Percentiles rank a stretch among this genome's conserved stretches.
These are phyloP conservation scores for Naganishia albida DNA, from an alignment of 1,284 basidiomycete genomes.

Conservation along the genomic window DNA sequence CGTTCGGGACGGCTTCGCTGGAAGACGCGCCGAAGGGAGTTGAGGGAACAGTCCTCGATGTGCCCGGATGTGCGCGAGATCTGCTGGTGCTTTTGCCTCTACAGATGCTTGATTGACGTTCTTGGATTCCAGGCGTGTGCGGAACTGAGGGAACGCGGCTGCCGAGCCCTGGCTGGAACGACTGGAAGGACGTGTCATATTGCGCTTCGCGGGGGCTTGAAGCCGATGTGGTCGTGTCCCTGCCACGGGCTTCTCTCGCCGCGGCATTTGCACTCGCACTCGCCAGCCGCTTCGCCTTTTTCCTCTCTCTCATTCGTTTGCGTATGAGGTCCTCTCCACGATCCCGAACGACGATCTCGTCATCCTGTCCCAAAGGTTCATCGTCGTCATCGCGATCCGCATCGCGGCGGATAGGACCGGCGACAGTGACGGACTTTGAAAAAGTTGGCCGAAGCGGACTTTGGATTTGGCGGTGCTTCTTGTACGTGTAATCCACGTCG, in stretches of 20 bases:
- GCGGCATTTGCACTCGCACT: constrained; percentile 22
- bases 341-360: constrained; percentile 45
- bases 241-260: constrained; percentile 20
- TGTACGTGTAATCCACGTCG: constrained; percentile 1
- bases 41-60: constrained; percentile 6
- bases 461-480: not conserved
- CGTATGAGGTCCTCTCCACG: constrained; percentile 61
- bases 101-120: constrained; percentile 35
- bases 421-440: constrained; percentile 1
- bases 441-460: constrained; percentile 7
- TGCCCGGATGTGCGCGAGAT: not conserved
- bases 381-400: constrained; percentile 20
- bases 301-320: constrained; percentile 57
- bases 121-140: constrained; percentile 6
- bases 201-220: not conserved
- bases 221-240: constrained; percentile 1
- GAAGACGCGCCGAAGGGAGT: not conserved
- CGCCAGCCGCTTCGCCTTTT: constrained; percentile 46
- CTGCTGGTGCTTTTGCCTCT: constrained; percentile 20
- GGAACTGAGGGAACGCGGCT: constrained; percentile 34
- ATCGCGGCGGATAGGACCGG: constrained; percentile 3
- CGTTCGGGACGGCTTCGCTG: not conserved
- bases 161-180: constrained; percentile 26
- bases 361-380: constrained; percentile 11
- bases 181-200: constrained; percentile 8